Evolutionary conservation across 2,329 filamentous ascomycete genomes (phyloP), one percentile per base, ranked within the genome.

Genomic region (Pseudocercospora ulei): DNA sequence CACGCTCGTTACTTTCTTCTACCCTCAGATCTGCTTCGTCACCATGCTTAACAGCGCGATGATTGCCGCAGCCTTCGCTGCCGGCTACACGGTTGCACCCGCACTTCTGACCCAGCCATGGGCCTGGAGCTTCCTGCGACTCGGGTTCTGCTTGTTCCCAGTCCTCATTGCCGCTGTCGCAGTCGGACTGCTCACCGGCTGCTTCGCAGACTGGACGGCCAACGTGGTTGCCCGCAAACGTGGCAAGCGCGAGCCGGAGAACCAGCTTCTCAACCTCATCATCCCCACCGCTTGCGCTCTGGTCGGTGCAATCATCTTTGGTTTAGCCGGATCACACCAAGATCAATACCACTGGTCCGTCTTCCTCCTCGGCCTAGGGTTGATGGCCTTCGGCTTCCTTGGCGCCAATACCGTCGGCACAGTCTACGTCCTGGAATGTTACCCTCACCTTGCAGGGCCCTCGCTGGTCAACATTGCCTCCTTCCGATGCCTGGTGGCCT

Each of bases 21-120:
- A 55, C 25, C 55, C 55, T 7, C 54, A 56, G 23, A 56, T 58
- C 25, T 47, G 56, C 42, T 58, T 56, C 51, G 52, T 55, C 43
- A 54, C 54, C 6, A 50, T 55, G 46, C 39, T 58, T 13, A 56
- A 57, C 44, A 51, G 46, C 18, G 51, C 47, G 16, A 55, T 56
- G 51, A 56, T 56, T 38, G 52, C 49, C n/a, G 44, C 35, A 14
- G 48, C 52, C 13, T 50, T 53, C 23, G 53, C 55, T 23, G 48
- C 49, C 2, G 42, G 46, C 13, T 55, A 56, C 41, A 53, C 50
- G 7, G 50, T 47, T 2, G 46, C 54, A 9, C 48, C 54, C 8
- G 50, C 52, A 11, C 42, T 56, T 3, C 38, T 56, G 6, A 52
- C 44, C 6, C 24, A 42, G 19, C 50, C 50, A 2, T 53, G 50